Conservation (phyloP, 345 rosid genomes). For the Odontarrhena argentea region DNA sequence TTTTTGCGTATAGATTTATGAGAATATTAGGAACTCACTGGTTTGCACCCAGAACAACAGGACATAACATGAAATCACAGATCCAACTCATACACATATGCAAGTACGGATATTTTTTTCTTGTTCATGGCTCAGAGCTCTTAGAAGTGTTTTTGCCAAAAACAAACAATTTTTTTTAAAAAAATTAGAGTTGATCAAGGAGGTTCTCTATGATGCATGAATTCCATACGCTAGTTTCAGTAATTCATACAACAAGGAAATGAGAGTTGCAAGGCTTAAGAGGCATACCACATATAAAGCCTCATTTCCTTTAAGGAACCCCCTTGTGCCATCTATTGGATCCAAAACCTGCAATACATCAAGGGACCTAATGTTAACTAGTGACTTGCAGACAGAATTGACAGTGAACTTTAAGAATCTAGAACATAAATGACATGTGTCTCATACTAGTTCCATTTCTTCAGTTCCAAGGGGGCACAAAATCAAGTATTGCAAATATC, state of each 20-base stretch:
- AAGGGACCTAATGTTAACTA: slow-evolving; percentile 3
- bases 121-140: neutral
- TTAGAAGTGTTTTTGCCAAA: neutral
- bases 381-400: neutral
- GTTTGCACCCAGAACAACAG: neutral
- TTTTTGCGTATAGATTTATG: slow-evolving; percentile 29
- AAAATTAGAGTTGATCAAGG: neutral
- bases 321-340: slow-evolving; percentile 89
- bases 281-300: slow-evolving; percentile 80
- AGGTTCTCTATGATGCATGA: slow-evolving; percentile 2
- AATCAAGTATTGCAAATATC: neutral
- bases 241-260: slow-evolving; percentile 12
- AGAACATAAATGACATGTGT: neutral
- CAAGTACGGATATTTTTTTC: neutral
- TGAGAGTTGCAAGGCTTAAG: neutral
- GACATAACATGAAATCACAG: neutral
- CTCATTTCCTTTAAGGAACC: slow-evolving; percentile 73
- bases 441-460: neutral
- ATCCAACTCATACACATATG: neutral
- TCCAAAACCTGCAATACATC: slow-evolving; percentile 67
- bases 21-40: slow-evolving; percentile 2
- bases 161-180: neutral
- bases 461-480: neutral
- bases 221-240: neutral
- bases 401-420: neutral